phyloP scores from a whole-genome alignment of 2,329 filamentous ascomycete genomes.

The Leptodontidium sp. region DNA sequence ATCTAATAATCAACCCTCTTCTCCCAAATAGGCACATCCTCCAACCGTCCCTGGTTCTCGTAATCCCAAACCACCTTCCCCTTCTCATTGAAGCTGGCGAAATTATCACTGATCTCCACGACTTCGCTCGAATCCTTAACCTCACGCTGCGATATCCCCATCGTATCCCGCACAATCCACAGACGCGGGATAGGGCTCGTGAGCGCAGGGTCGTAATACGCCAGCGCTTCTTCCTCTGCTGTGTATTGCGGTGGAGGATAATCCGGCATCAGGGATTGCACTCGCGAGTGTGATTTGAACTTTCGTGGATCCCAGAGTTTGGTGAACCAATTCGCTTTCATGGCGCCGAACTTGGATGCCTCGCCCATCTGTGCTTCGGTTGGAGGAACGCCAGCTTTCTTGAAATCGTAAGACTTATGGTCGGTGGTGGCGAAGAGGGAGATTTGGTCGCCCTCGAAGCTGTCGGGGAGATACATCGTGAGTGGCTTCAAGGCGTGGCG shows the following conservation, averaged over 20 bases:
- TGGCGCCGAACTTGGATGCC: neutral
- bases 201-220: conserved; percentile 78
- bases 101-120: conserved; percentile 83
- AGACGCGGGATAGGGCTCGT: conserved; percentile 68
- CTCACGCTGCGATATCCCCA: conserved; percentile 80
- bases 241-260: conserved; percentile 63
- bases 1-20: conserved; percentile 42
- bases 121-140: conserved; percentile 73
- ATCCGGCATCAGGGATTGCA: conserved; percentile 73
- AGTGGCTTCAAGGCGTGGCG: conserved; percentile 77
- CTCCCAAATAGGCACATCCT: conserved; percentile 40
- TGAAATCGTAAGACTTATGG: conserved; percentile 34
- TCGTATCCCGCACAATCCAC: conserved; percentile 82
- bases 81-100: conserved; percentile 74
- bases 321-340: conserved; percentile 61
- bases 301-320: conserved; percentile 79
- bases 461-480: conserved; percentile 78
- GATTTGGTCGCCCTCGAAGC: conserved; percentile 62
- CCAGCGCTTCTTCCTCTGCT: conserved; percentile 67
- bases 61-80: conserved; percentile 66
- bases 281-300: conserved; percentile 74
- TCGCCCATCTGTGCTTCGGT: conserved; percentile 35
- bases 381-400: conserved; percentile 38
- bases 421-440: conserved; percentile 34
- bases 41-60: conserved; percentile 53